A percentile compares a stretch with the other conserved stretches of the same genome.
Evolutionary conservation across 2,329 filamentous ascomycete genomes (phyloP).

Genomic region (Paramyrothecium sp.): DNA sequence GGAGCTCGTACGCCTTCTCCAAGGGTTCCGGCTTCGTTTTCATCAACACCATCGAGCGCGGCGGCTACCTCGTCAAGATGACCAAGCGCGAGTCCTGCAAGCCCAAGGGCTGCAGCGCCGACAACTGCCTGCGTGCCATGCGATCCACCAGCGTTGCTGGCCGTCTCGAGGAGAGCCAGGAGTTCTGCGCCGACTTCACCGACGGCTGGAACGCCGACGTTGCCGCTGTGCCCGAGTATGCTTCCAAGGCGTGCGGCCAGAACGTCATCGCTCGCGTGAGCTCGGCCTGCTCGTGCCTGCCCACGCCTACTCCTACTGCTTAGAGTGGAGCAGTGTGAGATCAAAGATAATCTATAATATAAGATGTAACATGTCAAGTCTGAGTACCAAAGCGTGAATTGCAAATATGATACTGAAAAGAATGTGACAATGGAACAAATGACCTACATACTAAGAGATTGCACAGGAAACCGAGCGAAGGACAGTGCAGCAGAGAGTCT

Average conservation of each 20-base stretch:
- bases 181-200: constrained; percentile 4
- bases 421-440: too few relatives aligned
- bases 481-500: too few relatives aligned
- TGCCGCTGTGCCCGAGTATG: background rate
- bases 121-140: constrained; percentile 4
- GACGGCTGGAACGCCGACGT: background rate
- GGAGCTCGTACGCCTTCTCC: constrained; percentile 1
- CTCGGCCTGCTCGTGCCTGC: constrained; percentile 3
- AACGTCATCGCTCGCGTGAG: constrained; percentile 1
- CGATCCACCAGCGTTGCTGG: constrained; percentile 1
- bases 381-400: too few relatives aligned
- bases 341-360: too few relatives aligned
- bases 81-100: constrained; percentile 2
- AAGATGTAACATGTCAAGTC: too few relatives aligned
- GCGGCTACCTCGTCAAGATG: constrained; percentile 2
- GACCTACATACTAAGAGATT: too few relatives aligned
- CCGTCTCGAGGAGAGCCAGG: constrained; percentile 1
- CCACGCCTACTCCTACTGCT: background rate
- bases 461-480: too few relatives aligned
- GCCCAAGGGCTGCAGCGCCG: constrained; percentile 1
- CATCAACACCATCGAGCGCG: constrained; percentile 4
- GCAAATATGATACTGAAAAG: too few relatives aligned
- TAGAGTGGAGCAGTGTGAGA: too few relatives aligned
- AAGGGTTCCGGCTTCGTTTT: background rate
- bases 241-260: background rate